Evolutionary conservation across 352 stramenopile species (phyloP), one percentile per base, ranked within the genome.

Genomic region (Elongisporangium undulatum): DNA sequence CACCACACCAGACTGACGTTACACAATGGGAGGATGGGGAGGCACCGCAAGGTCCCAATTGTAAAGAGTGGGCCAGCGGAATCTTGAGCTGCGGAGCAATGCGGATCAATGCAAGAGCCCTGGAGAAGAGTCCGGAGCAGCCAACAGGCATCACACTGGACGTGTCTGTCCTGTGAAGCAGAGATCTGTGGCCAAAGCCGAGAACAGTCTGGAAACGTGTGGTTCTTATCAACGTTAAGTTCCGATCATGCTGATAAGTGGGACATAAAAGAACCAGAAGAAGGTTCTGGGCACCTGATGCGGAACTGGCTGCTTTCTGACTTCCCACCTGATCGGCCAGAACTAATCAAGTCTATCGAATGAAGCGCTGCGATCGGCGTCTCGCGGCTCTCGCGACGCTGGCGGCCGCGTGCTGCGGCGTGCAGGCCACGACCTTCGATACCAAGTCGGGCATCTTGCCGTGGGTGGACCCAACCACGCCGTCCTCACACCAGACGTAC

Each of bases 391-490:
- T 45, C 4, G 34, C 4, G 13, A 17, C 12, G 34, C 7, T 45
- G 34, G 34, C 34, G 7, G 34, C 34, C 13, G 9, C 34, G 10
- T 45, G 34, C 34, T 45, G 34, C 34, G 34, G 34, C 34, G 13
- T 45, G 34, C 34, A 45, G 12, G 62, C 51, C 20, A 68, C 21
- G 4, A 67, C 75, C 34, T 79, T 75, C 63, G 41, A 64, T 38
- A 82, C 79, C 48, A 84, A 87, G 56, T 89, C 78, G 19, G 76
- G 78, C 8, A 71, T 90, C 34, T 50, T 72, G 17, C 56, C 70
- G 4, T 93, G 81, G 81, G 75, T 93, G 34, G 83, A 93, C 57
- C 71, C 76, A 0, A 62, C 56, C 15, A 93, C 82, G 9, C 78
- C 84, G 0, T 60, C 54, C 1, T 49, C 74, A 16, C 62, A 58